Evolutionary conservation across 768 basidiomycete species (phyloP).

Genomic region (Pleurotus platypus): DNA sequence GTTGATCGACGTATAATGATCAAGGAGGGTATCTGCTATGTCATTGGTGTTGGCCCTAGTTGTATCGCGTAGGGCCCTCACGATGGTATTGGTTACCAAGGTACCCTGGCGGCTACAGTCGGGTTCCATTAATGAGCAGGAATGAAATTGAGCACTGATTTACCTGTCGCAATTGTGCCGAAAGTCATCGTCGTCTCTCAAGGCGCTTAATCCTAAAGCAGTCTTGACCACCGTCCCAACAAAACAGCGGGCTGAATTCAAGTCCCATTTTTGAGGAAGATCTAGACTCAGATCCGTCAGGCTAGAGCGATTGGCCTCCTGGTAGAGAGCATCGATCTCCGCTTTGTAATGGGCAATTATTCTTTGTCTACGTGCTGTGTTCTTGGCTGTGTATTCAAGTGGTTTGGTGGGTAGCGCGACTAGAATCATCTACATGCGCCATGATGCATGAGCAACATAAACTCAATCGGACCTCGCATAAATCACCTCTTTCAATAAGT

Average conservation of each 20-base stretch:
- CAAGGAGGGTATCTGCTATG: background rate
- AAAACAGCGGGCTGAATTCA: background rate
- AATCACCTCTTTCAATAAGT: slow-evolving; percentile 23
- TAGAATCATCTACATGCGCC: slow-evolving; percentile 26
- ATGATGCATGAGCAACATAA: background rate
- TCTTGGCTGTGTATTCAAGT: slow-evolving; percentile 29
- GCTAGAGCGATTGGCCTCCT: background rate
- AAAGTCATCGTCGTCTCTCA: background rate
- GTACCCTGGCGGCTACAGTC: background rate
- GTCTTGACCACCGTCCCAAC: background rate
- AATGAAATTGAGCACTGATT: background rate
- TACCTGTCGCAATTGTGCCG: background rate
- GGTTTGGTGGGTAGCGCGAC: slow-evolving; percentile 25
- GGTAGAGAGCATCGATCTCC: slow-evolving; percentile 31
- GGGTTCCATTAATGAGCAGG: background rate
- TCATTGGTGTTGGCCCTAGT: background rate
- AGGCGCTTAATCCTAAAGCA: background rate
- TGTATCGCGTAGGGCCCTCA: background rate
- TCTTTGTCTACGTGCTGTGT: slow-evolving; percentile 21
- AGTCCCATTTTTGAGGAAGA: background rate
- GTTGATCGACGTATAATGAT: background rate
- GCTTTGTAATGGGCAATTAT: slow-evolving; percentile 24
- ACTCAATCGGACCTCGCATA: background rate
- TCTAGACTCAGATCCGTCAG: background rate
- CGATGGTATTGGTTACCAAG: background rate